Percentiles rank a stretch among this genome's conserved stretches.
These are phyloP conservation scores for Chlamydomonas reinhardtii DNA, from an alignment of 163 green algal species.

Conservation along the genomic window DNA sequence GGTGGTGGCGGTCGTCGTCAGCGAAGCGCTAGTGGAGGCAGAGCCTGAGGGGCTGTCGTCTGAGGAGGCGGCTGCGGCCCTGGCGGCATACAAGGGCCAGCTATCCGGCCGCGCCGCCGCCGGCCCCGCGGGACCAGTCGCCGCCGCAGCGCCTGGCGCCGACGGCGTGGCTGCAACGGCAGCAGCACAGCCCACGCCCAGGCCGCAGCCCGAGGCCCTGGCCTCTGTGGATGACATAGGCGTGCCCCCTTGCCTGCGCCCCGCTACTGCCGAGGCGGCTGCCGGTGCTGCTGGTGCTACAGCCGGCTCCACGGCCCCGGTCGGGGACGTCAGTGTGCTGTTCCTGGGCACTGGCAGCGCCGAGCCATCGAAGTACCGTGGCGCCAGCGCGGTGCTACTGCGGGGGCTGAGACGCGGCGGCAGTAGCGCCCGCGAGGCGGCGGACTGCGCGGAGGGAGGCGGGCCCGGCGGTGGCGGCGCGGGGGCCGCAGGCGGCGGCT, in stretches of 20 bases:
- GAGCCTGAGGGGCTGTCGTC: no score
- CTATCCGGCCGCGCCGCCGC: no score
- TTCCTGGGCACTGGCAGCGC: conserved; percentile 96
- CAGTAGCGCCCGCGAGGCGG: neutral
- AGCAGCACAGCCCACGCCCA: neutral
- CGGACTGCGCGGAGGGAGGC: no score
- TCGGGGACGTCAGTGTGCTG: conserved; percentile 70
- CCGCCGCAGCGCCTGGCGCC: neutral
- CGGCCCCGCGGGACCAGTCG: neutral
- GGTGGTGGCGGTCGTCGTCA: no score
- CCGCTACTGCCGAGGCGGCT: neutral
- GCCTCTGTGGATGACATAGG: neutral
- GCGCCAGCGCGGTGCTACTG: conserved; percentile 86
- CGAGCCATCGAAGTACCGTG: conserved; percentile 96
- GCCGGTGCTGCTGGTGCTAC: conserved; percentile 16
- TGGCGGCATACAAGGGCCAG: no score
- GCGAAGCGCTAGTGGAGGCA: no score
- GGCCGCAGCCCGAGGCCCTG: no score
- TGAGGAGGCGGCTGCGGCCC: no score
- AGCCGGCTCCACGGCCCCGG: neutral
- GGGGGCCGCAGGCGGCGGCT: no score
- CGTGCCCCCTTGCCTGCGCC: neutral
- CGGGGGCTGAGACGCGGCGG: conserved; percentile 9
- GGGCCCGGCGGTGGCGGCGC: no score
- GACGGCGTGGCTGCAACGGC: neutral